phyloP scores from a whole-genome alignment of 2,329 filamentous ascomycete genomes.

The Penicillium sclerotigenum region DNA sequence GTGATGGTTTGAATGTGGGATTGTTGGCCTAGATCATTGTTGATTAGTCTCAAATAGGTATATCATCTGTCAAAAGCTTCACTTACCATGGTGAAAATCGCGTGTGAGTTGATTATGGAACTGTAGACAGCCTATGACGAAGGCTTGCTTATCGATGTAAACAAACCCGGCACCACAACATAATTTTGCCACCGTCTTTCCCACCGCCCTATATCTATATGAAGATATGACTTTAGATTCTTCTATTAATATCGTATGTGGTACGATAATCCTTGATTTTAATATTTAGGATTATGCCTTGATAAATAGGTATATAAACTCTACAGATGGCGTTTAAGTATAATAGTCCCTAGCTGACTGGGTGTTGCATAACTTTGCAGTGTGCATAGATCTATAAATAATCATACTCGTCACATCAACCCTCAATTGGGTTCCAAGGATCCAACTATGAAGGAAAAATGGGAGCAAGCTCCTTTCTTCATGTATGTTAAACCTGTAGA shows the following conservation, averaged over 20 bases:
- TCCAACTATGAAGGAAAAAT: no score
- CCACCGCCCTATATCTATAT: slow-evolving; percentile 1
- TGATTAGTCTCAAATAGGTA: neutral
- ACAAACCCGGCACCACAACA: slow-evolving; percentile 12
- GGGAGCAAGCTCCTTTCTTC: neutral
- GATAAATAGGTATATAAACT: fast-evolving
- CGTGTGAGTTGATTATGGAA: neutral
- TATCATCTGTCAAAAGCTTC: neutral
- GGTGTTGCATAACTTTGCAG: neutral
- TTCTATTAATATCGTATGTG: no score
- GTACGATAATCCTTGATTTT: no score
- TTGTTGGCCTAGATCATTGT: slow-evolving; percentile 44
- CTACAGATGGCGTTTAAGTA: neutral
- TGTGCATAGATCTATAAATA: neutral
- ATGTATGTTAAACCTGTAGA: neutral
- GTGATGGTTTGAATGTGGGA: slow-evolving; percentile 67
- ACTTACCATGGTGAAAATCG: slow-evolving; percentile 3
- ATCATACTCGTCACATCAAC: neutral
- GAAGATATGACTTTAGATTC: no score
- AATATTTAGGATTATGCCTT: neutral
- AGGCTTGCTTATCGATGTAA: slow-evolving; percentile 10
- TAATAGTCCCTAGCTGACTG: neutral
- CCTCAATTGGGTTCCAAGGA: neutral
- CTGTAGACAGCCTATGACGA: slow-evolving; percentile 8
- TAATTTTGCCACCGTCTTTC: neutral